Percentiles rank a stretch among this genome's conserved stretches.
Evolutionary conservation across 345 rosid species (phyloP).

Genomic region (Sonneratia alba): DNA sequence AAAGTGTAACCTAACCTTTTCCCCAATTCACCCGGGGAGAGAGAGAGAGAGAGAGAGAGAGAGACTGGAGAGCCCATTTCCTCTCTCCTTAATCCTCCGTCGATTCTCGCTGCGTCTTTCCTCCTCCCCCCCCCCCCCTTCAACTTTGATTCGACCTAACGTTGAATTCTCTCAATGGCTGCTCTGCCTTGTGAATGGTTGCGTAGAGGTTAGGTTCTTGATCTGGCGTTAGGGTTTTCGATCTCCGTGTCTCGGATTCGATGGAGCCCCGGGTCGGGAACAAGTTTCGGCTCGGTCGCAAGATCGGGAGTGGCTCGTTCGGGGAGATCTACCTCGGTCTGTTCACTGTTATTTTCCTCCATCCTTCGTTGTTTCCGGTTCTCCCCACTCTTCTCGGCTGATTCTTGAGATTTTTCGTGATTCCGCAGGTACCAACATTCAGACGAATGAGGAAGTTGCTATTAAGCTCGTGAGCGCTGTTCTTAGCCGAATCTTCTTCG

Average conservation of each 20-base stretch:
- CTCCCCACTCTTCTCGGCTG: neutral
- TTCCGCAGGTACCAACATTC: slow-evolving; percentile 59
- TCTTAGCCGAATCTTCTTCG: neutral
- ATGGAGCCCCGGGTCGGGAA: slow-evolving; percentile 88
- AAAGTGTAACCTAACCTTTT: too few relatives aligned
- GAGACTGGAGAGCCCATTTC: too few relatives aligned
- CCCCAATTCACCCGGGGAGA: too few relatives aligned
- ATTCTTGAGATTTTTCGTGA: neutral
- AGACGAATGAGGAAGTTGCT: slow-evolving; percentile 90
- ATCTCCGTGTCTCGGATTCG: neutral
- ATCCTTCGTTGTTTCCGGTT: neutral
- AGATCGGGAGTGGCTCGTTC: slow-evolving; percentile 97
- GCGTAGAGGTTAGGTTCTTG: too few relatives aligned
- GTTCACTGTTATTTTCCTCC: slow-evolving; percentile 6
- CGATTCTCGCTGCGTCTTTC: too few relatives aligned
- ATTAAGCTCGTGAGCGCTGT: slow-evolving; percentile 76
- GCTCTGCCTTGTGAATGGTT: too few relatives aligned
- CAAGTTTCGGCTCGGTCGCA: slow-evolving; percentile 80
- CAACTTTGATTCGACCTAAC: too few relatives aligned
- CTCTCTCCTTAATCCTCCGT: too few relatives aligned
- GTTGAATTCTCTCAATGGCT: too few relatives aligned
- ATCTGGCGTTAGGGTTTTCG: neutral
- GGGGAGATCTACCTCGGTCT: slow-evolving; percentile 95
- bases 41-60: too few relatives aligned
- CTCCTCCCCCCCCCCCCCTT: too few relatives aligned